Percentiles rank a stretch among this genome's conserved stretches.
These are phyloP conservation scores for Ophiosphaerella narmari DNA, from an alignment of 2,329 filamentous ascomycete genomes.

Conservation along the genomic window DNA sequence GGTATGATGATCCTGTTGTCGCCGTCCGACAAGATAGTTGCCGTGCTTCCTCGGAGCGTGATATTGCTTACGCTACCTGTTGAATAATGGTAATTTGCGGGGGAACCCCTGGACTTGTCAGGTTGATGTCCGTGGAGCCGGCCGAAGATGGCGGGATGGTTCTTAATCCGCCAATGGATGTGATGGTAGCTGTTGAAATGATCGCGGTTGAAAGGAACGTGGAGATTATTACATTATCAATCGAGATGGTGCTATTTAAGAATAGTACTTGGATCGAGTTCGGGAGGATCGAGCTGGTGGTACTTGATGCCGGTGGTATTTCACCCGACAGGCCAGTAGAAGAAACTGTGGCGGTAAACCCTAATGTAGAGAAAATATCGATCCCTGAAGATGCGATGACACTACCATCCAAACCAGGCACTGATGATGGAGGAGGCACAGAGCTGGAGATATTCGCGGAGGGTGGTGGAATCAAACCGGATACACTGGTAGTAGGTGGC, in stretches of 20 bases:
- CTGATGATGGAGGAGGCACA: background rate
- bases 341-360: slow-evolving; percentile 7
- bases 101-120: too few species aligned
- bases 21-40: too few species aligned
- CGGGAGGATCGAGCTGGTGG: background rate
- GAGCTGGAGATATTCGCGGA: slow-evolving; percentile 5
- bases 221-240: too few species aligned
- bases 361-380: slow-evolving; percentile 1
- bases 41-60: too few species aligned
- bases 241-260: too few species aligned
- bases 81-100: too few species aligned
- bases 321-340: slow-evolving; percentile 8
- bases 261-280: background rate
- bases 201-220: too few species aligned
- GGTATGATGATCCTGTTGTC: too few species aligned
- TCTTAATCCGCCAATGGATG: slow-evolving; percentile 9
- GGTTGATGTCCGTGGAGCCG: background rate
- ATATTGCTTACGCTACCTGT: too few species aligned
- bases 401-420: slow-evolving; percentile 1
- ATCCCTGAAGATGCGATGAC: background rate
- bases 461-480: slow-evolving; percentile 10
- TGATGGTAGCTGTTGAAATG: slow-evolving; percentile 5
- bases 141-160: slow-evolving; percentile 3
- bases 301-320: background rate
- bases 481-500: slow-evolving; percentile 1